These are phyloP conservation scores for Rickenella mellea DNA, from an alignment of 768 basidiomycete species.

Conservation along the genomic window DNA sequence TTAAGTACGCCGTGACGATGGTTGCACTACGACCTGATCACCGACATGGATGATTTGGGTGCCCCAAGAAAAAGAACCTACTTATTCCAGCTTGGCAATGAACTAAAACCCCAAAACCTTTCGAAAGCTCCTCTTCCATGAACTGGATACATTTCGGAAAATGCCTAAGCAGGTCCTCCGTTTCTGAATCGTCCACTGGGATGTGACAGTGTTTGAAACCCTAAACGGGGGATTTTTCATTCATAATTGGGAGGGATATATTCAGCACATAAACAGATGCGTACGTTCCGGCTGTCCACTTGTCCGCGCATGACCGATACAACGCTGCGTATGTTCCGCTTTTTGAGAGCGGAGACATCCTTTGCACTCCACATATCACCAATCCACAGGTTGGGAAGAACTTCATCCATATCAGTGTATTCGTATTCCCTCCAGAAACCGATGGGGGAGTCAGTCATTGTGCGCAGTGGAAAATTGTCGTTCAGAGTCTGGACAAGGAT, in stretches of 20 bases:
- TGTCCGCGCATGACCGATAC: constrained; percentile 65
- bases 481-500: no score
- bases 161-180: constrained; percentile 71
- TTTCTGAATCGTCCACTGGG: constrained; percentile 64
- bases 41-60: not conserved
- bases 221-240: constrained; percentile 37
- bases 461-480: no score
- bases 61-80: constrained; percentile 29
- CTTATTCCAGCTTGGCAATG: constrained; percentile 90
- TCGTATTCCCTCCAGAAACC: constrained; percentile 6
- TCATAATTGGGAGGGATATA: not conserved
- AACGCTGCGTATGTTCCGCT: constrained; percentile 68
- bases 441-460: no score
- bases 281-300: constrained; percentile 55
- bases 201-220: constrained; percentile 76
- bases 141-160: constrained; percentile 74
- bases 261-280: constrained; percentile 7
- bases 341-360: constrained; percentile 48
- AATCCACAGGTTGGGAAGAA: constrained; percentile 76
- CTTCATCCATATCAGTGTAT: constrained; percentile 54
- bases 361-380: constrained; percentile 69
- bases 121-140: constrained; percentile 70
- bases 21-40: constrained; percentile 72
- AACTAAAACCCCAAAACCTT: constrained; percentile 69
- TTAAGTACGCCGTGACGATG: constrained; percentile 82